phyloP scores from a whole-genome alignment of 768 basidiomycete genomes.

The Tulasnella sp. region DNA sequence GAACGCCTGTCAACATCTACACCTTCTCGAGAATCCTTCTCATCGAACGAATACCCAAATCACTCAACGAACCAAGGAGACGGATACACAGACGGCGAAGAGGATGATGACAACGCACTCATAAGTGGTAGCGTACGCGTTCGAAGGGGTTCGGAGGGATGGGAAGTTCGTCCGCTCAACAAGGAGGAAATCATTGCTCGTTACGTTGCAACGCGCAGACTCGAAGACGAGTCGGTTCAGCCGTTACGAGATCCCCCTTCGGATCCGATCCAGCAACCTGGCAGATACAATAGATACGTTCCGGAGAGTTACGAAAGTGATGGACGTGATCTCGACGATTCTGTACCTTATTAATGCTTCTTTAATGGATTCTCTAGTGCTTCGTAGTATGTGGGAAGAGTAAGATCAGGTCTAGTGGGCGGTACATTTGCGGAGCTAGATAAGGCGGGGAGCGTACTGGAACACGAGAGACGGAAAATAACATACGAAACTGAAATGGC shows the following conservation, averaged over 20 bases:
- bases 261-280: background rate
- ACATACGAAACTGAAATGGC: background rate
- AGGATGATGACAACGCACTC: conserved; percentile 3
- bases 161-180: conserved; percentile 34
- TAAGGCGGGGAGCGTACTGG: background rate
- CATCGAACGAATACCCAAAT: conserved; percentile 15
- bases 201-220: background rate
- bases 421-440: background rate
- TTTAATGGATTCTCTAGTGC: background rate
- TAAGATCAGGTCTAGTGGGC: background rate
- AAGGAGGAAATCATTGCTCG: conserved; percentile 6
- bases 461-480: background rate
- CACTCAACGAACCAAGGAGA: conserved; percentile 17
- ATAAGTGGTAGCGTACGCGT: conserved; percentile 24
- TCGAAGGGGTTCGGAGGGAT: conserved; percentile 72
- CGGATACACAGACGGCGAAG: conserved; percentile 10
- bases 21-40: conserved; percentile 16
- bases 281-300: conserved; percentile 10
- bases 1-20: conserved; percentile 19
- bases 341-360: background rate
- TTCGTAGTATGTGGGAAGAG: background rate
- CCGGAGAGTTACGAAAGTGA: conserved; percentile 1
- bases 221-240: background rate
- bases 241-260: background rate
- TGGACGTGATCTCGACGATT: background rate